Conservation (phyloP, 2,329 filamentous ascomycete species). For the Neospermospora avenae region DNA sequence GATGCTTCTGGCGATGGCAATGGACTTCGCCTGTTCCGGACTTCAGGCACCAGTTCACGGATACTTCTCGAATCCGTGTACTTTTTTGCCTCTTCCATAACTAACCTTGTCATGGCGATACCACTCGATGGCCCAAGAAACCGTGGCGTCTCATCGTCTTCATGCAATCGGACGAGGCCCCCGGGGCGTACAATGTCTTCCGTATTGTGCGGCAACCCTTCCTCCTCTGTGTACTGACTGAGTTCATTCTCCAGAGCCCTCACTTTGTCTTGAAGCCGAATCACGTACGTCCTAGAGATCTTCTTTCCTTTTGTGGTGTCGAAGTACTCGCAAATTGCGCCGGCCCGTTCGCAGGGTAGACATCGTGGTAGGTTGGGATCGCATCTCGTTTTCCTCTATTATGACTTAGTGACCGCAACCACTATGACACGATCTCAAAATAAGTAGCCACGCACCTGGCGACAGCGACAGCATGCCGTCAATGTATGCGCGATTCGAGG, state of each 20-base stretch:
- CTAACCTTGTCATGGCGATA: slow-evolving; percentile 87
- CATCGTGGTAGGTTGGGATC: slow-evolving; percentile 90
- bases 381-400: slow-evolving; percentile 85
- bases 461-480: slow-evolving; percentile 76
- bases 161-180: slow-evolving; percentile 78
- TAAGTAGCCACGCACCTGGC: slow-evolving; percentile 55
- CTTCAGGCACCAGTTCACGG: slow-evolving; percentile 82
- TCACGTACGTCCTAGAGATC: slow-evolving; percentile 88
- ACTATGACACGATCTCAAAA: not conserved
- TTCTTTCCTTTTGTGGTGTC: slow-evolving; percentile 83
- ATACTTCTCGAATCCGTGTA: slow-evolving; percentile 90
- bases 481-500: slow-evolving; percentile 73
- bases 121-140: slow-evolving; percentile 93
- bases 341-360: slow-evolving; percentile 86
- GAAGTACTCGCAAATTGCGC: slow-evolving; percentile 91
- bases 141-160: slow-evolving; percentile 79
- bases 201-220: slow-evolving; percentile 65
- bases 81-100: slow-evolving; percentile 95
- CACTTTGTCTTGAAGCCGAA: slow-evolving; percentile 85
- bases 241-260: slow-evolving; percentile 79
- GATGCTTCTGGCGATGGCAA: slow-evolving; percentile 55
- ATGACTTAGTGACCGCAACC: slow-evolving; percentile 15
- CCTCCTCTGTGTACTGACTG: slow-evolving; percentile 72
- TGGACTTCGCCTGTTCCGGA: slow-evolving; percentile 60
- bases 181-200: slow-evolving; percentile 87